Base-by-base conservation (phyloP, 768 basidiomycete genomes). In the Mycena chlorophos region DNA sequence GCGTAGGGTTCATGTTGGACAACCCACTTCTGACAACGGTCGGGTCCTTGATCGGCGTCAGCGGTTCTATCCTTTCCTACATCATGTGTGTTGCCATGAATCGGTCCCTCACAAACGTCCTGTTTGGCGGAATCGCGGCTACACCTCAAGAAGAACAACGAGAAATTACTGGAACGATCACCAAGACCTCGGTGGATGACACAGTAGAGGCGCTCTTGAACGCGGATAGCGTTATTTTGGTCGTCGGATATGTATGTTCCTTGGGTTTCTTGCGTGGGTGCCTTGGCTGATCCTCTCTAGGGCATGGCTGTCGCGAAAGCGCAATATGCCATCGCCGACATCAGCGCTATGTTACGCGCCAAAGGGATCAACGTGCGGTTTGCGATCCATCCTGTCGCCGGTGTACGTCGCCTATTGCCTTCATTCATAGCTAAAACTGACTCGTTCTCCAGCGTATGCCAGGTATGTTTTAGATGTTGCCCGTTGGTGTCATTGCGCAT, bases 81-180 rank as follows among this genome's bases (percentile, higher is more conserved):
- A 93, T 94, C 67, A 94, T 94, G 92, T 94, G 92, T 65, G 86
- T 92, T 54, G 91, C 92, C 16, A 94, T 94, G 92, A 94, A 94
- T 72, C 81, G 92, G 37, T 92, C 89, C 12, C 72, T 90, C 53
- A 80, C 84, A 17, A 94, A 94, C 60, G 92, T 94, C 17, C 77
- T 94, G 8, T 94, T 94, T 66, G 92, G 92, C 37, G 92, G 92
- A n/a, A 88, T 92, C 27, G 77, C 86, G 3, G 70, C 82, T 10
- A 75, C 75, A 12, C 75, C 83, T 6, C 70, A 72, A 4, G 84
- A 87, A 56, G 73, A 77, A 3, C 82, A 77, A 3, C 82, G 86
- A 46, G 87, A 90, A 70, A 91, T 93, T n/a, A 90, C 92, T 63
- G 92, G 92, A 16, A 76, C 81, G 1, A 85, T 94, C 40, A 89